Percentiles rank a stretch among this genome's conserved stretches.
Evolutionary conservation across 768 basidiomycete species (phyloP).

Genomic region (Neoboletus brunneissimus): DNA sequence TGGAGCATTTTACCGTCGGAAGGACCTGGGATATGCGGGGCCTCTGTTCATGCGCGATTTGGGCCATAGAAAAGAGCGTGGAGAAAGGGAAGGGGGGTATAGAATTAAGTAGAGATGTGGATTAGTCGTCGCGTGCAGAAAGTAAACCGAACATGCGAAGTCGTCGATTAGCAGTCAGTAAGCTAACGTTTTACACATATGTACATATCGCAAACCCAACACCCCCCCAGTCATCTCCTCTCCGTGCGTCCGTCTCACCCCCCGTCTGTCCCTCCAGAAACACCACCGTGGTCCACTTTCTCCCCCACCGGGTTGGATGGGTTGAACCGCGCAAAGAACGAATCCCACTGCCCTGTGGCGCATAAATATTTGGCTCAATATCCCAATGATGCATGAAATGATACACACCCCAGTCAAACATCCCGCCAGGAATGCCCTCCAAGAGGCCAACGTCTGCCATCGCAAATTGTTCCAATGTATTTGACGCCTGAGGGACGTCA

Average conservation of each 20-base stretch:
- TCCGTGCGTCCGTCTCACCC: background rate
- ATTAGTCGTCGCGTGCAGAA: constrained; percentile 4
- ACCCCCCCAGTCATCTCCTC: background rate
- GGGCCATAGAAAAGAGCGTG: constrained; percentile 28
- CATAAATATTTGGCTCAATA: background rate
- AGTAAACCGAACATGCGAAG: background rate
- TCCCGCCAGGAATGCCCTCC: constrained; percentile 76
- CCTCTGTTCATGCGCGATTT: constrained; percentile 14
- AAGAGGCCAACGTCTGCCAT: constrained; percentile 66
- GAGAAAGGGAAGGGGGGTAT: constrained; percentile 19
- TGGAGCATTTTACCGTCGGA: constrained; percentile 84
- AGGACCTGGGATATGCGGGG: constrained; percentile 59
- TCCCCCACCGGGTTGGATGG: constrained; percentile 4
- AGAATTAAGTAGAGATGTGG: constrained; percentile 20
- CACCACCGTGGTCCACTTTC: background rate
- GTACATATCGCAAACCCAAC: constrained; percentile 13
- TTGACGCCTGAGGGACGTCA: constrained; percentile 55
- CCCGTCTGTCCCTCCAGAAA: background rate
- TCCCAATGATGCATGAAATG: constrained; percentile 19
- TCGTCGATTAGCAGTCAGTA: constrained; percentile 14
- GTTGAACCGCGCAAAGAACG: constrained; percentile 67
- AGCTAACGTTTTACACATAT: constrained; percentile 11
- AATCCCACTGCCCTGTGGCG: constrained; percentile 73
- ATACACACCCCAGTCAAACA: constrained; percentile 83
- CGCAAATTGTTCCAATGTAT: constrained; percentile 59